Evolutionary conservation across 1,284 basidiomycete genomes (phyloP), one percentile per base, ranked within the genome.

Genomic region (Trichosporon inkin): DNA sequence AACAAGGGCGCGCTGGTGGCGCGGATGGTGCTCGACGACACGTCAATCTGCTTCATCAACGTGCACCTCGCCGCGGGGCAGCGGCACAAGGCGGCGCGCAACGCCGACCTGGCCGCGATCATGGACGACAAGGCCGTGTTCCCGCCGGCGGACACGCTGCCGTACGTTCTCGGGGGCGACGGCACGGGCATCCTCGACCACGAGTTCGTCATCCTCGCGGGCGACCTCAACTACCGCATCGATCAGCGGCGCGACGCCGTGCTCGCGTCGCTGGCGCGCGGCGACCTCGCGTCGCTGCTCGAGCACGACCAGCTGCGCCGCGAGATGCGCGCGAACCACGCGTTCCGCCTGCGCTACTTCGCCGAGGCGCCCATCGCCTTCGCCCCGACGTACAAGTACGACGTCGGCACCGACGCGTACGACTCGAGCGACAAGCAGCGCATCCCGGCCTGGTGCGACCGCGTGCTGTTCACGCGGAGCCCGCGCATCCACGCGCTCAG

Each of bases 1-100:
- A 99, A 99, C 77, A 98, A 99, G 88, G 95, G 95, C 14, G 93
- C 89, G 0, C 93, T 98, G 61, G 84, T 96, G 16, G 84, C 90
- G 2, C 85, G 95, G n/a, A 84, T 97, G 62, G 85, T 92, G 10
- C 81, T 98, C 37, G 90, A 93, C 66, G 92, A 98, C 78, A 88
- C 91, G 1, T 93, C 90, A 0, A 77, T 98, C 24, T 97, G 92
- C 73, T 89, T 97, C 71, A 85, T 97, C 80, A 99, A 99, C 78
- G 92, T 91, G 67, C 95, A 99, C 81, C 82, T 99, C 55, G 95
- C 94, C 5, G 94, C 95, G 2, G 94, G 95, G 1, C 93, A 96
- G 72, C 83, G 84, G 63, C 87, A 90, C 52, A 84, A 90, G 28
- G 84, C 88, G 10, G 83, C 88, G 64, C 83, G 95, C 6, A 97